phyloP scores from a whole-genome alignment of 1,284 basidiomycete species.

The Malassezia obtusa region DNA sequence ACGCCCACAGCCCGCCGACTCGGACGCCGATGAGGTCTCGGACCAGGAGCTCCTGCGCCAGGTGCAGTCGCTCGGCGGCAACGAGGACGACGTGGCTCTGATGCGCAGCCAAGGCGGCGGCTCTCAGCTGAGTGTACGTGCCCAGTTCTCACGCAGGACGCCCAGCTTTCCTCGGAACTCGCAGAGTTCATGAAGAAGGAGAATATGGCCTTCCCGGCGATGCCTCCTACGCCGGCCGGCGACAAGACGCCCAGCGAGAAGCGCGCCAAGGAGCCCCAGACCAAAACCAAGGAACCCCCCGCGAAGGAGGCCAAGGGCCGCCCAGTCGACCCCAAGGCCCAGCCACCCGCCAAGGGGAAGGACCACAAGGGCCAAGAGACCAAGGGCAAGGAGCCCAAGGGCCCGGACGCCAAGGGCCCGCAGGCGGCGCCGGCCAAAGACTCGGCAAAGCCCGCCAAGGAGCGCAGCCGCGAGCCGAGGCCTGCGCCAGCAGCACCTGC shows the following conservation, averaged over 20 bases:
- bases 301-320: not conserved
- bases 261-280: constrained; percentile 6
- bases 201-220: constrained; percentile 1
- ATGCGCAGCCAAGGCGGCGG: constrained; percentile 8
- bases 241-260: constrained; percentile 22
- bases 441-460: too few relatives aligned
- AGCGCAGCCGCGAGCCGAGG: too few relatives aligned
- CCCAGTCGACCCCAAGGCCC: constrained; percentile 12
- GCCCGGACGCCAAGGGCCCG: too few relatives aligned
- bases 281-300: not conserved
- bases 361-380: not conserved
- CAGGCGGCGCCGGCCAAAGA: constrained; percentile 2
- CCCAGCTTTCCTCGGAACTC: constrained; percentile 7
- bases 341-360: too few relatives aligned
- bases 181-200: constrained; percentile 12
- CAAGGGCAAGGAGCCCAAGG: constrained; percentile 1
- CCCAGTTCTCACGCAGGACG: not conserved
- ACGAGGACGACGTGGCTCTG: constrained; percentile 8
- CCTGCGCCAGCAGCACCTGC: not conserved
- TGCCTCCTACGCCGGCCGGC: not conserved
- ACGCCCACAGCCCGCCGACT: not conserved
- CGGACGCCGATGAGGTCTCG: constrained; percentile 13
- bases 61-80: constrained; percentile 12
- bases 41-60: constrained; percentile 10
- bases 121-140: constrained; percentile 1